Evolutionary conservation across 768 basidiomycete species (phyloP).

Genomic region (Mycena polygramma): DNA sequence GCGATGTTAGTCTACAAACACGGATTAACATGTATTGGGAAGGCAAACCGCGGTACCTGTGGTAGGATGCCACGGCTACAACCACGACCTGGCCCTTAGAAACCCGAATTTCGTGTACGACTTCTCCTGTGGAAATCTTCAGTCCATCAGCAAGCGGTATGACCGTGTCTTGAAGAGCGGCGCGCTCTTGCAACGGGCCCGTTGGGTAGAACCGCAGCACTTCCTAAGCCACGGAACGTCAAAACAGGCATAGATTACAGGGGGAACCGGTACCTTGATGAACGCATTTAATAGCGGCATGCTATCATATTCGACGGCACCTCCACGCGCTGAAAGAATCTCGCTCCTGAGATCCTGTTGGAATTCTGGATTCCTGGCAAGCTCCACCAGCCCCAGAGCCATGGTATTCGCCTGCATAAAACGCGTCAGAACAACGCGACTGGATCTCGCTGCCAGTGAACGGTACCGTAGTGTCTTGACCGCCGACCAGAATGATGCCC

Average conservation of each 20-base stretch:
- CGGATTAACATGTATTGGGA: no score
- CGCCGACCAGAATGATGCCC: not conserved
- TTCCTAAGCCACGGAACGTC: conserved; percentile 18
- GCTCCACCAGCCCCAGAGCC: conserved; percentile 20
- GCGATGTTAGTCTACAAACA: not conserved
- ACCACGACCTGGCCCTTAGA: conserved; percentile 25
- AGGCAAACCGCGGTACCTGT: conserved; percentile 21
- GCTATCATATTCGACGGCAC: conserved; percentile 1
- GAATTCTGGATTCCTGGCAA: conserved; percentile 19
- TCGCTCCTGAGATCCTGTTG: conserved; percentile 22
- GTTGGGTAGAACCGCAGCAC: conserved; percentile 25
- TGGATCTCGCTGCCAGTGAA: not conserved
- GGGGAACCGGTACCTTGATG: conserved; percentile 27
- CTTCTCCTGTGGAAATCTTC: not conserved
- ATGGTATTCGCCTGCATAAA: conserved; percentile 16
- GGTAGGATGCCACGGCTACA: conserved; percentile 14
- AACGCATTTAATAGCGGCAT: conserved; percentile 33
- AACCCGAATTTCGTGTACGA: conserved; percentile 1
- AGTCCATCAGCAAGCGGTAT: conserved; percentile 12
- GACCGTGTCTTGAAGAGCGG: conserved; percentile 4
- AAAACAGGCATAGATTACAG: no score
- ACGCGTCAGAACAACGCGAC: not conserved
- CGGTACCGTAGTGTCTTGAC: conserved; percentile 22
- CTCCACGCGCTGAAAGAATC: not conserved
- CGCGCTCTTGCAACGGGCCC: conserved; percentile 2